Evolutionary conservation across 1,284 basidiomycete species (phyloP).

Genomic region (Puccinia hordei): DNA sequence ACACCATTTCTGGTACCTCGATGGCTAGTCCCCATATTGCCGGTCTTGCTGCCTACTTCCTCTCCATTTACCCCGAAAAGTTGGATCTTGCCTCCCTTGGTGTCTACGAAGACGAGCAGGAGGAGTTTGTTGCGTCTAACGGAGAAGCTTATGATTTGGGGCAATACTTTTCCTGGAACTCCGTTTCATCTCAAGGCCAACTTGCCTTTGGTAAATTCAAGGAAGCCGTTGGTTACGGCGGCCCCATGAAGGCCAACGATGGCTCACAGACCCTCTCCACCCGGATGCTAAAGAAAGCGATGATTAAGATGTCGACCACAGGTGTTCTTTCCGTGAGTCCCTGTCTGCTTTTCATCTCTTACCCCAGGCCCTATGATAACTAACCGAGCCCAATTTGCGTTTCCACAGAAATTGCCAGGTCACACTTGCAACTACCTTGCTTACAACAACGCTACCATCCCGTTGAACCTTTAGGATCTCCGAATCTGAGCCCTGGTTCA

Average conservation of each 20-base stretch:
- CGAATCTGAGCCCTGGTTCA: not conserved
- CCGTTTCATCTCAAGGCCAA: conserved; percentile 53
- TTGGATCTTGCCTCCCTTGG: conserved; percentile 57
- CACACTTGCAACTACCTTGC: conserved; percentile 73
- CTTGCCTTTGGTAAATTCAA: conserved; percentile 51
- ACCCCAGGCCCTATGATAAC: not conserved
- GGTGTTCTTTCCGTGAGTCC: conserved; percentile 62
- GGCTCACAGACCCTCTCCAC: conserved; percentile 64
- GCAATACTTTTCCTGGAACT: conserved; percentile 55
- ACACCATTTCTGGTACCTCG: conserved; percentile 70
- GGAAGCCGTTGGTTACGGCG: conserved; percentile 53
- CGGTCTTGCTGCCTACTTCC: conserved; percentile 78
- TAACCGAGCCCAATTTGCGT: not conserved
- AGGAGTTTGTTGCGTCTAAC: conserved; percentile 31
- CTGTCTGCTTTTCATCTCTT: not conserved
- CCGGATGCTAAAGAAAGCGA: conserved; percentile 71
- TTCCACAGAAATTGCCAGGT: conserved; percentile 62
- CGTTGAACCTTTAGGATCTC: not conserved
- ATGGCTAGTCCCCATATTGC: conserved; percentile 67
- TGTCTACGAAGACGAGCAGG: conserved; percentile 52
- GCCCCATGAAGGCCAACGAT: conserved; percentile 54
- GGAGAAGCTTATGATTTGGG: conserved; percentile 53
- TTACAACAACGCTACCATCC: conserved; percentile 76
- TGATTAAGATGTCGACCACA: conserved; percentile 68
- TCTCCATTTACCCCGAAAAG: conserved; percentile 65